Evolutionary conservation across 768 basidiomycete genomes (phyloP).

Genomic region (Termitomyces sp.): DNA sequence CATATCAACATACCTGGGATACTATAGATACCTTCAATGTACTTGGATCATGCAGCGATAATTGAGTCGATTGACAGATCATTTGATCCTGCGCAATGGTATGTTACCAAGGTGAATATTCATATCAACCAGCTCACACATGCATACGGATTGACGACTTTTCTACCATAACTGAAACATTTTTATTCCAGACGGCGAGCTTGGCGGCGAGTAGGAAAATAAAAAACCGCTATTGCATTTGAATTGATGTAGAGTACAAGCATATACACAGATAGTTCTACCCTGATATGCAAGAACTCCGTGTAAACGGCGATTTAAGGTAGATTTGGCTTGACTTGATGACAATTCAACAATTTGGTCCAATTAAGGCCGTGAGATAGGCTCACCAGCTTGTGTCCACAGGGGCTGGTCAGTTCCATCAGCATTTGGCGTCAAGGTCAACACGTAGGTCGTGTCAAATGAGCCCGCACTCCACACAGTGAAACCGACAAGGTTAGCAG

Average conservation of each 20-base stretch:
- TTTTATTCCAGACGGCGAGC: neutral
- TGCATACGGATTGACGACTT: neutral
- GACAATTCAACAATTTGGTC: neutral
- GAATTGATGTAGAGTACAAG: neutral
- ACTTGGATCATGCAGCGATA: too few relatives aligned
- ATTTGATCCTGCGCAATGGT: neutral
- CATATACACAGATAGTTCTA: neutral
- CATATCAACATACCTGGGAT: too few relatives aligned
- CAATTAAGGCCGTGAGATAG: neutral
- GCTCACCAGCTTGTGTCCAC: conserved; percentile 36
- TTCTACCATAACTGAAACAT: too few relatives aligned
- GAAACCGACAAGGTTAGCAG: conserved; percentile 43
- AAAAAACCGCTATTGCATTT: too few relatives aligned
- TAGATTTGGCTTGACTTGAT: conserved; percentile 20
- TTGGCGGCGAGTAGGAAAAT: neutral
- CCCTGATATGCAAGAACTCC: neutral
- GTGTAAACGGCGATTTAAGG: conserved; percentile 7
- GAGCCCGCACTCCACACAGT: conserved; percentile 49
- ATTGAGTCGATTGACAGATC: too few relatives aligned
- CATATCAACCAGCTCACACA: too few relatives aligned
- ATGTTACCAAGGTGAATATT: neutral
- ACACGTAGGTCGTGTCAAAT: conserved; percentile 46
- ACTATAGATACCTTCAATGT: too few relatives aligned
- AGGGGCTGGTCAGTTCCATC: conserved; percentile 43
- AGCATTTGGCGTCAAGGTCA: conserved; percentile 42